Percentiles rank a stretch among this genome's conserved stretches.
Evolutionary conservation across 345 rosid genomes (phyloP).

Genomic region (Dimocarpus longan): DNA sequence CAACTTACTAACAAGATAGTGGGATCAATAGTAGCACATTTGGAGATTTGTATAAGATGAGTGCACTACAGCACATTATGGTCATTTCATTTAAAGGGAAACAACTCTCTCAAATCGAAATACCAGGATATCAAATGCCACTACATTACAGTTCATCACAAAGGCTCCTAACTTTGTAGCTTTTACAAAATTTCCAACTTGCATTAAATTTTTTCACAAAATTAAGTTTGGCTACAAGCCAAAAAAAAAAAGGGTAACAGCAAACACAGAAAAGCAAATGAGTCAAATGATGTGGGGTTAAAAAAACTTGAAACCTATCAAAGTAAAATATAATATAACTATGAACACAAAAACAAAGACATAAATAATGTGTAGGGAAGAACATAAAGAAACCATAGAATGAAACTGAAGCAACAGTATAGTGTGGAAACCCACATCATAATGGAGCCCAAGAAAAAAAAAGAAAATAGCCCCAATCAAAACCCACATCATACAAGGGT

Average conservation of each 20-base stretch:
- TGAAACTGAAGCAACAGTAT: slow-evolving; percentile 10
- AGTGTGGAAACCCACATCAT: slow-evolving; percentile 21
- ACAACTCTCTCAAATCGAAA: background rate
- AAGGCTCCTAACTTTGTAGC: background rate
- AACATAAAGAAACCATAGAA: slow-evolving; percentile 1
- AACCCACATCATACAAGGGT: slow-evolving; percentile 21
- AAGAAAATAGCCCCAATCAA: slow-evolving; percentile 13
- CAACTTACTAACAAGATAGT: slow-evolving; percentile 9
- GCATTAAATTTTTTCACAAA: background rate
- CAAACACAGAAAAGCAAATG: background rate
- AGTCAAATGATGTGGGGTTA: background rate
- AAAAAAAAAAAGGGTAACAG: background rate
- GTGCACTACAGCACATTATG: slow-evolving; percentile 16
- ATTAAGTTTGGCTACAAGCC: background rate
- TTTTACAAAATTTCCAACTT: background rate
- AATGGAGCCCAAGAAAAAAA: background rate
- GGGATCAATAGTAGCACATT: slow-evolving; percentile 19
- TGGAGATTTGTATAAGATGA: slow-evolving; percentile 11
- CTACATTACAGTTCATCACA: background rate
- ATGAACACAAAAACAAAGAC: background rate
- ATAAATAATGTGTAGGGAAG: slow-evolving; percentile 1
- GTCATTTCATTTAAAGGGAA: background rate
- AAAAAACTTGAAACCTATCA: background rate
- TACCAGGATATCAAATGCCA: slow-evolving; percentile 14
- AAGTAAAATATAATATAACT: background rate